Percentiles rank a stretch among this genome's conserved stretches.
phyloP scores from a whole-genome alignment of 345 rosid genomes.

The Eucalyptus coolabah region DNA sequence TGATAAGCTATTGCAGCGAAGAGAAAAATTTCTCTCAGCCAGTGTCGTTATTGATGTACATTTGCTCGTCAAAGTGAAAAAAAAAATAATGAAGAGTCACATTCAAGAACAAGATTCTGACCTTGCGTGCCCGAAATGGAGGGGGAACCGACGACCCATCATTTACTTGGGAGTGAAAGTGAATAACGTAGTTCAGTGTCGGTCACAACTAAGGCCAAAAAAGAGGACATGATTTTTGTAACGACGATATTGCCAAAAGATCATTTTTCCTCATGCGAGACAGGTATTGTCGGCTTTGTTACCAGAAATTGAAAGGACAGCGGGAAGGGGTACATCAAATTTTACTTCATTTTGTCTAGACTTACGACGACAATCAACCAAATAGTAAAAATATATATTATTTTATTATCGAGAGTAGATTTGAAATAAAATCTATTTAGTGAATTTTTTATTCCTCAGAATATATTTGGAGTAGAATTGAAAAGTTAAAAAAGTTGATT shows the following conservation, averaged over 20 bases:
- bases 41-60: background rate
- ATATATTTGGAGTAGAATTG: no score
- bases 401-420: rapidly evolving
- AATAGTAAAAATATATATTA: rapidly evolving
- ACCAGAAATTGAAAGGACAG: background rate
- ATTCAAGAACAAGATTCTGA: background rate
- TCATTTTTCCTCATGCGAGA: background rate
- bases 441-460: rapidly evolving
- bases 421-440: rapidly evolving
- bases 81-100: background rate
- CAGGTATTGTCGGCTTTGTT: background rate
- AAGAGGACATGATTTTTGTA: background rate
- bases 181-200: background rate
- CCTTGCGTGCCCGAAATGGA: background rate
- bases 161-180: background rate
- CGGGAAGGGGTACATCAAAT: background rate
- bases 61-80: background rate
- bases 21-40: background rate
- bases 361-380: no score
- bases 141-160: background rate
- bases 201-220: background rate
- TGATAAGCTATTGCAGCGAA: background rate
- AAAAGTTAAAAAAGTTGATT: no score
- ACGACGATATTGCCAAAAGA: background rate
- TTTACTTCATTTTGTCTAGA: background rate